Evolutionary conservation across 2,329 filamentous ascomycete species (phyloP).

Genomic region (Alternaria infectoria): DNA sequence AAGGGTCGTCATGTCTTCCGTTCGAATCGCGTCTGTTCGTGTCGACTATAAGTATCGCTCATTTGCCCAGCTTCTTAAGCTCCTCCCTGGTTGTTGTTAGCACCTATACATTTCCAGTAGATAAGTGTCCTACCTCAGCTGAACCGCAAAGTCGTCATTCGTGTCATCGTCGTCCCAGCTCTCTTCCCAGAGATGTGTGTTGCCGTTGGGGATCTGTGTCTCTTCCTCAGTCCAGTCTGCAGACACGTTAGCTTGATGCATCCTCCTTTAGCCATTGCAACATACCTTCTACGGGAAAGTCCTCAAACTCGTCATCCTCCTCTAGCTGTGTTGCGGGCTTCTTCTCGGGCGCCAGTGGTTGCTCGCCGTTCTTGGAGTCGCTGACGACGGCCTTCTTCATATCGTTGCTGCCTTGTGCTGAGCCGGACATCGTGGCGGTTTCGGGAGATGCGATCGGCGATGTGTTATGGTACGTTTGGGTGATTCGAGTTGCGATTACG

Average conservation of each 20-base stretch:
- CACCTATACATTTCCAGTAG: neutral
- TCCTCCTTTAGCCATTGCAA: neutral
- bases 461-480: neutral
- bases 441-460: neutral
- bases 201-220: slow-evolving; percentile 78
- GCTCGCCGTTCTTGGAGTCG: slow-evolving; percentile 49
- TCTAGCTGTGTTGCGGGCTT: slow-evolving; percentile 76
- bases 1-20: neutral
- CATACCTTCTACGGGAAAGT: slow-evolving; percentile 93
- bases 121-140: slow-evolving; percentile 73
- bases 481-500: neutral
- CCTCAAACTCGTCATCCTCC: slow-evolving; percentile 99
- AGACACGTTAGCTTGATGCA: slow-evolving; percentile 12
- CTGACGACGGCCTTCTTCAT: slow-evolving; percentile 51
- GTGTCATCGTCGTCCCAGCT: slow-evolving; percentile 99
- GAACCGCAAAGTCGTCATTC: slow-evolving; percentile 92
- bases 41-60: slow-evolving; percentile 10
- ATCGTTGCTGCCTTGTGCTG: slow-evolving; percentile 45
- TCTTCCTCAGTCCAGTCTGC: slow-evolving; percentile 90
- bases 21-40: slow-evolving; percentile 1
- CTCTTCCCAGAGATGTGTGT: slow-evolving; percentile 95
- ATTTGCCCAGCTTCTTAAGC: slow-evolving; percentile 89
- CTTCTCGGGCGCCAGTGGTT: slow-evolving; percentile 56
- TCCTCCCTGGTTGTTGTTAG: slow-evolving; percentile 69
- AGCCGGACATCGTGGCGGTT: slow-evolving; percentile 55